Evolutionary conservation across 331 rosid genomes (phyloP), one percentile per base, ranked within the genome.

Genomic region (Phaseolus coccineus): DNA sequence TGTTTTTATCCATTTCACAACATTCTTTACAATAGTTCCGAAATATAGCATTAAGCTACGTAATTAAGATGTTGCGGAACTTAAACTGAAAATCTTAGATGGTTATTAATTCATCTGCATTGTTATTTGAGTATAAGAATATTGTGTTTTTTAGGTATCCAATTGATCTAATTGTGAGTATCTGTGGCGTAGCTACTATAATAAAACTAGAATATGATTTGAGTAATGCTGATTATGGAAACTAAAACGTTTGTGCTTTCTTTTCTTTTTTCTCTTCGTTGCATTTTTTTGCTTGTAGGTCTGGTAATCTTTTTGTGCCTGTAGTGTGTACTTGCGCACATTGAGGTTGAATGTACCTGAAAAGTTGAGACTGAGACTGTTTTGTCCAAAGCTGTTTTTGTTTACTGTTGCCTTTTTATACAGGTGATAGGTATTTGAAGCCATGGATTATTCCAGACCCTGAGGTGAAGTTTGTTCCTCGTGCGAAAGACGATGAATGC

Each of bases 391-490:
- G 55, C 37, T 53, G 76, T 51, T 40, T 63, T 50, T 48, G 44
- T 62, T 71, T 35, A 51, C 48, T 27, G 6, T 77, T 47, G 64
- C 27, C 59, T 44, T 52, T 58, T 84, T 88, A 30, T 61, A 78
- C 91, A 93, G 98, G 98, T 61, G 98, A 93, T 71, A 89, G 98
- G 81, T 93, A 91, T 86, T 80, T 93, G 87, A 93, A 93, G 81
- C 98, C 98, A 5, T 93, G 93, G 93, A 93, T 91, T 71, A 89
- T 93, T 79, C 98, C 97, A 0, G 98, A 93, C 19, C 98, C 97
- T 19, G 98, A 93, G 84, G 90, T 91, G 73, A 87, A 35, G 62
- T 87, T 91, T 78, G 55, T 93, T 84, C 93, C 97, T 16, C 90
- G 98, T 22, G 80, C 92, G 2, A 91, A 87, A 81, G 93, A 91